These are phyloP conservation scores for Musa acuminata DNA, from an alignment of 176 grass and related monocot species.

Conservation along the genomic window DNA sequence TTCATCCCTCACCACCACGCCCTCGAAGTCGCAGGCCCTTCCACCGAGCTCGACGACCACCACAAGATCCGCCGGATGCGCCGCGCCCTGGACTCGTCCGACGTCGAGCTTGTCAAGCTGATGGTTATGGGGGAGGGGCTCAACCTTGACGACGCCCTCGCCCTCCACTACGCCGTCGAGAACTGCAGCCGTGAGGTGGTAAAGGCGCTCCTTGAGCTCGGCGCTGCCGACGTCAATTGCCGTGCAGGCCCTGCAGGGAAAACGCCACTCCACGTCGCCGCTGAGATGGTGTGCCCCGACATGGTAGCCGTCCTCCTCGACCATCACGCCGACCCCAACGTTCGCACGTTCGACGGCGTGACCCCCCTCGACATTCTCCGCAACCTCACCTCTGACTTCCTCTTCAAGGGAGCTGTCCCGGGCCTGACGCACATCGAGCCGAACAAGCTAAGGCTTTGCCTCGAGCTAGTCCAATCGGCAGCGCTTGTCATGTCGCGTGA, in stretches of 20 bases:
- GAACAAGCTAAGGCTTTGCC: slow-evolving; percentile 87
- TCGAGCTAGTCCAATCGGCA: slow-evolving; percentile 88
- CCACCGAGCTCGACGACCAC: slow-evolving; percentile 22
- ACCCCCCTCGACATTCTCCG: slow-evolving; percentile 83
- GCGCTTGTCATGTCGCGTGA: slow-evolving; percentile 77
- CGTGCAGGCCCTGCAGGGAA: slow-evolving; percentile 67
- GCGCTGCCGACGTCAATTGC: slow-evolving; percentile 80
- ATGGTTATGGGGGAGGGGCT: slow-evolving; percentile 98
- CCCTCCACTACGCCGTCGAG: slow-evolving; percentile 85
- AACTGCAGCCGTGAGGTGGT: slow-evolving; percentile 88
- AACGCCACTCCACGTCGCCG: slow-evolving; percentile 70
- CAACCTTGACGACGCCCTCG: slow-evolving; percentile 86
- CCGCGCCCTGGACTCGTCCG: slow-evolving; percentile 68
- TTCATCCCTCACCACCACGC: slow-evolving; percentile 22
- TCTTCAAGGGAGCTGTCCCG: slow-evolving; percentile 92
- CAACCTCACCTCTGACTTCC: slow-evolving; percentile 90
- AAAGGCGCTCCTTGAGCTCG: slow-evolving; percentile 91
- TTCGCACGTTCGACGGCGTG: slow-evolving; percentile 60
- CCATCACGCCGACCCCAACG: slow-evolving; percentile 84
- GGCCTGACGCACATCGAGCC: slow-evolving; percentile 87
- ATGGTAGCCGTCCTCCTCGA: slow-evolving; percentile 97
- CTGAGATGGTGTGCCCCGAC: slow-evolving; percentile 80
- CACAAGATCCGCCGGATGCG: slow-evolving; percentile 64
- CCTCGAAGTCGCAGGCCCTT: slow-evolving; percentile 17
- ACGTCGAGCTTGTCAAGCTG: slow-evolving; percentile 96